Conservation (phyloP, 768 basidiomycete genomes). For the Epithele typhae region DNA sequence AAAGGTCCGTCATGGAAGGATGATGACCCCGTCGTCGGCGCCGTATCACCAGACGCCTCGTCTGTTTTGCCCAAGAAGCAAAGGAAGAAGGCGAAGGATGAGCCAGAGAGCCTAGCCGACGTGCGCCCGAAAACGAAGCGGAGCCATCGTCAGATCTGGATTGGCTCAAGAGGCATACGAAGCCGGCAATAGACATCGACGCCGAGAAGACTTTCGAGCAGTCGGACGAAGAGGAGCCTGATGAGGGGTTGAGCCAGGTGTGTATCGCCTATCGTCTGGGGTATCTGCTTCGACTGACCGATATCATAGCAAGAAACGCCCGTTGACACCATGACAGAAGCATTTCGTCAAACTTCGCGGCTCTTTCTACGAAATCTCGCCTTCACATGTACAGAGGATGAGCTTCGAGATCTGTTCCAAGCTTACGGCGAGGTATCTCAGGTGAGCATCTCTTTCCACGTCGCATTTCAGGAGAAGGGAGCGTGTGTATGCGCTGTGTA, state of each 20-base stretch:
- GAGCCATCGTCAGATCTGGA: constrained; percentile 60
- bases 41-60: too few species aligned
- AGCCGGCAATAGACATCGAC: constrained; percentile 35
- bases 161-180: constrained; percentile 70
- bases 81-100: background rate
- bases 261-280: too few species aligned
- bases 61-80: too few species aligned
- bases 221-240: constrained; percentile 45
- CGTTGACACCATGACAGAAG: constrained; percentile 29
- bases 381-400: constrained; percentile 73
- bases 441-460: constrained; percentile 42
- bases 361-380: constrained; percentile 95
- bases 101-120: background rate
- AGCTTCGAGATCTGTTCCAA: constrained; percentile 60
- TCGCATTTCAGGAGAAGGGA: background rate
- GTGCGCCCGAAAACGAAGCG: constrained; percentile 22
- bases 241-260: too few species aligned
- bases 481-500: constrained; percentile 2
- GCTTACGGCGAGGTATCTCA: constrained; percentile 71
- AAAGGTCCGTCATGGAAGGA: constrained; percentile 68
- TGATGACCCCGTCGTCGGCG: constrained; percentile 24
- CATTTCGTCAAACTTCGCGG: constrained; percentile 70
- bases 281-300: too few species aligned
- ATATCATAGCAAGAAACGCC: background rate
- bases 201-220: constrained; percentile 54